A percentile compares a stretch with the other conserved stretches of the same genome.
Evolutionary conservation across 768 basidiomycete genomes (phyloP).

Genomic region (Amanita fuliginea): DNA sequence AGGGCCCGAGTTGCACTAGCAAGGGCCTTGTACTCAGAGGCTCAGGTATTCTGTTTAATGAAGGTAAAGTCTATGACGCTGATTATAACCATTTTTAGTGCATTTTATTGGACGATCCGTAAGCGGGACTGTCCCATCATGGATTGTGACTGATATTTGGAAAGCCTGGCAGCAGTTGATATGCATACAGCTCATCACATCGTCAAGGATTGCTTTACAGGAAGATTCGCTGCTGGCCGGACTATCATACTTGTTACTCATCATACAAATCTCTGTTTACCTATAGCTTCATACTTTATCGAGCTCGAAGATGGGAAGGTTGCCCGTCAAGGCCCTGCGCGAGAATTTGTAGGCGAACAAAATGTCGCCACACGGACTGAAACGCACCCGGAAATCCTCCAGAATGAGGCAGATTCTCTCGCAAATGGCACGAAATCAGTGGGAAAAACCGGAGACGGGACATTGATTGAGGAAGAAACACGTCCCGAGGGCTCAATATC

Average conservation of each 20-base stretch:
- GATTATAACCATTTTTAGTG: slow-evolving; percentile 20
- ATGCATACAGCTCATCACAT: slow-evolving; percentile 71
- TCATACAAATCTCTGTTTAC: slow-evolving; percentile 63
- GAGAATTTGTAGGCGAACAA: background rate
- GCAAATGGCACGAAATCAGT: slow-evolving; percentile 1
- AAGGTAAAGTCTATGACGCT: background rate
- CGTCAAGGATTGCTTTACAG: slow-evolving; percentile 49
- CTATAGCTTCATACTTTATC: slow-evolving; percentile 56
- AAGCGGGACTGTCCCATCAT: slow-evolving; percentile 17
- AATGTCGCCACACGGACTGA: background rate
- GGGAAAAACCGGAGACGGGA: slow-evolving; percentile 23
- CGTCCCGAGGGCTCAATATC: slow-evolving; percentile 61
- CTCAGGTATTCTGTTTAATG: slow-evolving; percentile 26
- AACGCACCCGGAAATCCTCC: background rate
- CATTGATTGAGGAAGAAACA: slow-evolving; percentile 50
- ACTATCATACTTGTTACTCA: slow-evolving; percentile 82
- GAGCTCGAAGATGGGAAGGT: slow-evolving; percentile 43
- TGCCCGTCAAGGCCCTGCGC: slow-evolving; percentile 21
- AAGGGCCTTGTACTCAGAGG: slow-evolving; percentile 67
- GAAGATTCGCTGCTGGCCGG: slow-evolving; percentile 47
- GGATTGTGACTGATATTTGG: slow-evolving; percentile 6
- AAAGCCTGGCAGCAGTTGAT: slow-evolving; percentile 58
- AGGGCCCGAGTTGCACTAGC: slow-evolving; percentile 68
- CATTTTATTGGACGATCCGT: slow-evolving; percentile 67
- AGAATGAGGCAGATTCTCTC: slow-evolving; percentile 24